Conservation (phyloP, 2,329 filamentous ascomycete genomes). For the Beauveria sp. region DNA sequence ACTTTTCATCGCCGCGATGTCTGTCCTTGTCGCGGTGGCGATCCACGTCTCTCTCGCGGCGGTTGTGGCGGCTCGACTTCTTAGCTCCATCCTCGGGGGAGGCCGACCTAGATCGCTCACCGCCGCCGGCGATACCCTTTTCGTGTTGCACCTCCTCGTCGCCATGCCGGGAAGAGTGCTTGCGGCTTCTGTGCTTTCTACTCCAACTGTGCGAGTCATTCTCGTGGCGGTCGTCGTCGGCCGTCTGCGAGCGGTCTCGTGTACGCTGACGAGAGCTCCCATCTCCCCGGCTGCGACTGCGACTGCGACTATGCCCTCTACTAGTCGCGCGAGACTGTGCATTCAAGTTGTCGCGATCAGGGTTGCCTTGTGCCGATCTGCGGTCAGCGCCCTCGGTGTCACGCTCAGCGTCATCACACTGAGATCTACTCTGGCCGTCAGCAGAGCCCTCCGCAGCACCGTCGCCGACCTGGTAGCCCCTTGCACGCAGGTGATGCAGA, state of each 20-base stretch:
- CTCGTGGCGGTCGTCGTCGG: constrained; percentile 39
- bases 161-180: constrained; percentile 33
- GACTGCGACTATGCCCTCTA: constrained; percentile 18
- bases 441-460: neutral
- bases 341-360: constrained; percentile 22
- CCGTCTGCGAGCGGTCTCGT: constrained; percentile 47
- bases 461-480: constrained; percentile 39
- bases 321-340: constrained; percentile 29
- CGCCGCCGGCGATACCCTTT: constrained; percentile 28
- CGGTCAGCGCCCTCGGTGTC: constrained; percentile 9
- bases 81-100: constrained; percentile 51
- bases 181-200: constrained; percentile 40
- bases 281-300: constrained; percentile 31
- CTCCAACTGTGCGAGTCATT: constrained; percentile 38
- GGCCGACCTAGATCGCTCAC: constrained; percentile 54
- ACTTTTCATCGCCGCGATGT: constrained; percentile 37
- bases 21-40: constrained; percentile 38
- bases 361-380: constrained; percentile 14
- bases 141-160: constrained; percentile 34
- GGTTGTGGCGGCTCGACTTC: constrained; percentile 52
- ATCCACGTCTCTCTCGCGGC: constrained; percentile 44
- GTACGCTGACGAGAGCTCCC: constrained; percentile 43
- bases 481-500: constrained; percentile 55
- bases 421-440: constrained; percentile 11
- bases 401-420: constrained; percentile 15